Base-by-base conservation (phyloP, 306 rosid species). In the Prosopis cineraria region DNA sequence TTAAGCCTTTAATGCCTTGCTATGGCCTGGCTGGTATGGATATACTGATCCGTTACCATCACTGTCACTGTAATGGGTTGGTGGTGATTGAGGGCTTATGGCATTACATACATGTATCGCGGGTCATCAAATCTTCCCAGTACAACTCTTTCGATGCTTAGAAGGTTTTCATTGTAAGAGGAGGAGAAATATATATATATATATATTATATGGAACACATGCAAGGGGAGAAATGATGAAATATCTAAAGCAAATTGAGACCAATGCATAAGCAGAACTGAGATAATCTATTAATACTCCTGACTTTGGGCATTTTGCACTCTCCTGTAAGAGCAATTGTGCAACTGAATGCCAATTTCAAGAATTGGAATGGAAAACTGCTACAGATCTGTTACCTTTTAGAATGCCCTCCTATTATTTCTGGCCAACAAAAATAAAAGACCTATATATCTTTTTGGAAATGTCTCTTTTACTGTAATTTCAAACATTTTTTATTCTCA, bases 391-490 rank as follows among this genome's bases (percentile, higher is more conserved):
- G 29, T 41, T 47, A 30, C 20, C 48, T 58, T 45, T 29, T 41
- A 25, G 24, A 7, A 24, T 41, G 0, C 56, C 55, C 25, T 31
- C 3, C 31, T 72, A 29, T 53, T 60, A 52, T 52, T 52, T 7
- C 59, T 6, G 12, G 10, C 29, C 59, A n/a, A 20, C 12, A 7
- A 22, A 20, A 52, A n/a, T n/a, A 7, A 9, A 2, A 7, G 13
- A 9, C 55, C 34, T 41, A 52, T 66, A 34, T n/a, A 13, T 63
- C 41, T 59, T 47, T 53, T 33, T 66, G 14, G 55, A 52, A 69
- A 52, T 75, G 58, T 56, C 70, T 39, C 65, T 16, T 17, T 48
- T 40, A 39, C 71, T 67, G 41, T 69, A 41, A 45, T 41, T 39
- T n/a, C 29, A 66, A 66, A 47, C 11, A 10, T 7, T 19, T 45